These are phyloP conservation scores for Ophiostoma australiae DNA, from an alignment of 2,329 filamentous ascomycete species.

Conservation along the genomic window DNA sequence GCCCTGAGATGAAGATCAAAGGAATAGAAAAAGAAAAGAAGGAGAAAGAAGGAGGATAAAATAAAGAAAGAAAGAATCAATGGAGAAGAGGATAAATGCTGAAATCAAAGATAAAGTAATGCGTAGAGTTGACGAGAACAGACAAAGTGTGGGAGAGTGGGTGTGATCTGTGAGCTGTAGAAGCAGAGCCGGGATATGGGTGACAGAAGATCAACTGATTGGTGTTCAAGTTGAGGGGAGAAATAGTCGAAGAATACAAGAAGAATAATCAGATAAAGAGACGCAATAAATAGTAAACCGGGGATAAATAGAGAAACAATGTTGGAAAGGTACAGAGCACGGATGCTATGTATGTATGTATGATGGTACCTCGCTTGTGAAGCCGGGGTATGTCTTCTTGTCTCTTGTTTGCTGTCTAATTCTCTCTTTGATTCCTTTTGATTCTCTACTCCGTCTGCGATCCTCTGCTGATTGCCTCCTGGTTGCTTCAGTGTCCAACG, in stretches of 20 bases:
- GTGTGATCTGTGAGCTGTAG: constrained; percentile 5
- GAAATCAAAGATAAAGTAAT: not conserved
- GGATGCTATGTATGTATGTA: not conserved
- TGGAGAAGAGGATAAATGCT: not conserved
- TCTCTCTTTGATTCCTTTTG: not conserved
- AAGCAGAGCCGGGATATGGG: not conserved
- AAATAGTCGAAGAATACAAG: not conserved
- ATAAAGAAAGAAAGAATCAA: not conserved
- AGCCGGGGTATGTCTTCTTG: not conserved
- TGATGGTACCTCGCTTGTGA: not conserved
- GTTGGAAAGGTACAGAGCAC: not conserved
- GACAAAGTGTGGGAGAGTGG: not conserved
- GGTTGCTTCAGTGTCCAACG: too few relatives aligned
- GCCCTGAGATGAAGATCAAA: not conserved
- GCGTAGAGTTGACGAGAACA: not conserved
- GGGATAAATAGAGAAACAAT: not conserved
- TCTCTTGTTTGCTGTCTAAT: not conserved
- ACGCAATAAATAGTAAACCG: not conserved
- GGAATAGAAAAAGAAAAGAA: not conserved
- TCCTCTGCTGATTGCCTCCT: too few relatives aligned
- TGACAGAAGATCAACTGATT: constrained; percentile 1
- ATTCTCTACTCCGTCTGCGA: not conserved
- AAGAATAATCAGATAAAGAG: not conserved
- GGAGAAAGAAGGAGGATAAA: not conserved
- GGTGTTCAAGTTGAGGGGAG: not conserved